Evolutionary conservation across 768 basidiomycete genomes (phyloP), one percentile per base, ranked within the genome.

Genomic region (Rhizopogon sp.): DNA sequence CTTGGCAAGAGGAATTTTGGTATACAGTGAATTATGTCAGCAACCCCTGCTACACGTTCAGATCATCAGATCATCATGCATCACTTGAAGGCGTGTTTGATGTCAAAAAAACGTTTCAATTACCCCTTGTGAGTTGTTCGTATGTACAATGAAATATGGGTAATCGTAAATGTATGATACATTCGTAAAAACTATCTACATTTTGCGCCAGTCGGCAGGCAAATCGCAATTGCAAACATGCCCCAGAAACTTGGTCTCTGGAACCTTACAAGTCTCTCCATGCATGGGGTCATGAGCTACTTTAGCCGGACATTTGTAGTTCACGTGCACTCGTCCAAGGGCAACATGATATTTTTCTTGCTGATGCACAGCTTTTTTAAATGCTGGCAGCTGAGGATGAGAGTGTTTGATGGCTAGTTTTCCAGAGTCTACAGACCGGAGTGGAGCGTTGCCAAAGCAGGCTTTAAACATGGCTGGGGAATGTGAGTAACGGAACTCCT

Each of bases 11-110:
- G 51, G 50, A 54, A 59, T 39, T 57, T 51, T 51, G 28, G 35
- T 4, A 25, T 33, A 54, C 35, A 53, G 57, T 5, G 14, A 51
- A 66, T 70, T 70, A 69, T 43, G 46, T 47, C 46, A 47, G 46
- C 46, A 17, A 47, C 46, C 25, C 3, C 25, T 17, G n/a, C 31
- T 35, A 35, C 31, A 20, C 31, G 31, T 47, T 35, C 29, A 8
- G 14, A 17, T 46, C 29, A 29, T 17, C n/a, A 46, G 17, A 25
- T 25, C 25, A 25, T 25, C 25, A 25, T 25, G 25, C 25, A 25
- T 25, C 25, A 25, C 25, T 25, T 25, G 25, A 25, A 25, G 25
- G 25, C 25, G 11, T 31, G n/a, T 9, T 31, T 31, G 31, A 33
- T 25, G 25, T 33, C 31, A 33, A 7, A 33, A 33, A 33, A 33